Evolutionary conservation across 495 filamentous ascomycete genomes (phyloP).

Genomic region (Lasiosphaeris hirsuta): DNA sequence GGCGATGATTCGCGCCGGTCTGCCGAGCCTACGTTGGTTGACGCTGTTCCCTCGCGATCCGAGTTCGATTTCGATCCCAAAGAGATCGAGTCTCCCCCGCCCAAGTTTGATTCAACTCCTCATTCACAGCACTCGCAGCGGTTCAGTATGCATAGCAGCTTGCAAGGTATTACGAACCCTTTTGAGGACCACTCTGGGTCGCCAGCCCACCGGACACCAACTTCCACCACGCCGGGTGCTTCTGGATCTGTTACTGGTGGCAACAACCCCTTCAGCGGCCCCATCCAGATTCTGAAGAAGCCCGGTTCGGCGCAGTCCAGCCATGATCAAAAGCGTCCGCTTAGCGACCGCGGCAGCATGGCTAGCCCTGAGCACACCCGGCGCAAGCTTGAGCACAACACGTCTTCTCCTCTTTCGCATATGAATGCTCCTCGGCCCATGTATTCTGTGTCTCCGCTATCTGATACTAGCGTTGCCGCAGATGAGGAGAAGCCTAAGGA

Average conservation of each 20-base stretch:
- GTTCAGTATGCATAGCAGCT: slow-evolving; percentile 21
- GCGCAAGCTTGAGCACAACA: slow-evolving; percentile 40
- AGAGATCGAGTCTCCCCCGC: slow-evolving; percentile 32
- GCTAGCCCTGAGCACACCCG: slow-evolving; percentile 43
- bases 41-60: slow-evolving; percentile 27
- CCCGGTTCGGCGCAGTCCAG: slow-evolving; percentile 25
- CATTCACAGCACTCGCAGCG: slow-evolving; percentile 40
- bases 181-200: slow-evolving; percentile 34
- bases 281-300: slow-evolving; percentile 41
- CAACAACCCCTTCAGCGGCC: slow-evolving; percentile 24
- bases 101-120: slow-evolving; percentile 38
- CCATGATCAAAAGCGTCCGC: slow-evolving; percentile 37
- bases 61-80: slow-evolving; percentile 38
- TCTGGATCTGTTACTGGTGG: slow-evolving; percentile 22
- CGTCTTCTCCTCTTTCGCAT: slow-evolving; percentile 33
- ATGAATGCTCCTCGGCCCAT: slow-evolving; percentile 9
- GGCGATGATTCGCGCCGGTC: slow-evolving; percentile 20
- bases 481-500: slow-evolving; percentile 47
- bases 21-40: slow-evolving; percentile 27
- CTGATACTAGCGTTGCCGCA: slow-evolving; percentile 10
- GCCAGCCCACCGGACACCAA: slow-evolving; percentile 38
- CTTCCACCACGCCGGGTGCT: slow-evolving; percentile 39
- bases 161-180: slow-evolving; percentile 20
- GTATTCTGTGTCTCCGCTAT: slow-evolving; percentile 16
- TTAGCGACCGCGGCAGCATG: slow-evolving; percentile 36